Base-by-base conservation (phyloP, 2,329 filamentous ascomycete genomes). In the Emmonsiellopsis sp. region DNA sequence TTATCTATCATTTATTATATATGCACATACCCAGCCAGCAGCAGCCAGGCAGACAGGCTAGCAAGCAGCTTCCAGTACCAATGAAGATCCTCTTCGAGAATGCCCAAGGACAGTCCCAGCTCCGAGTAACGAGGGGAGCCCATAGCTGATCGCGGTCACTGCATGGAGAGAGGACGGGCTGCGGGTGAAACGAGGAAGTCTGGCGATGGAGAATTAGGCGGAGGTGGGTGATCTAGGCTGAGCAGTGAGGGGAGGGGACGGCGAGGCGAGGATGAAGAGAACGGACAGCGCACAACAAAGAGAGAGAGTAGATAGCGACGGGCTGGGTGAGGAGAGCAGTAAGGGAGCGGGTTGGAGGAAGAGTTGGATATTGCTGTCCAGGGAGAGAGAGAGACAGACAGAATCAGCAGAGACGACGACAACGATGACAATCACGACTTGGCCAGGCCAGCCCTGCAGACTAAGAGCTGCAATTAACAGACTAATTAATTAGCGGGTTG, bases 21-120 rank as follows among this genome's bases (percentile, higher is more conserved):
- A n/a, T 11, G 15, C 20, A 61, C 62, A 40, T 58, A 69, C 66
- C 66, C 66, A 13, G 63, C 52, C 15, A 69, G 54, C 43, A 65
- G 53, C 13, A 66, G 41, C 56, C 63, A 60, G 26, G 64, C 59
- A 10, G 64, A 65, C 15, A 59, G 51, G 31, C 52, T 56, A 11
- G 63, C 62, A 16, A 66, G 51, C 45, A 63, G 52, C 53, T 58
- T 64, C 63, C 65, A 66, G 42, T 58, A 58, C 58, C 58, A 59
- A 32, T 54, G 56, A 26, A 58, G 32, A 34, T 55, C 52, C 13
- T 59, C 53, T 26, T 52, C 52, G 34, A 57, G 47, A n/a, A 55
- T 51, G 37, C 55, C 55, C 11, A 57, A 37, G 31, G 34, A 52
- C 47, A 54, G 44, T 48, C 50, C 52, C 40, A 56, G 35, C 44